These are phyloP conservation scores for Sherardia arvensis DNA, from an alignment of 257 asterid genomes.

Conservation along the genomic window DNA sequence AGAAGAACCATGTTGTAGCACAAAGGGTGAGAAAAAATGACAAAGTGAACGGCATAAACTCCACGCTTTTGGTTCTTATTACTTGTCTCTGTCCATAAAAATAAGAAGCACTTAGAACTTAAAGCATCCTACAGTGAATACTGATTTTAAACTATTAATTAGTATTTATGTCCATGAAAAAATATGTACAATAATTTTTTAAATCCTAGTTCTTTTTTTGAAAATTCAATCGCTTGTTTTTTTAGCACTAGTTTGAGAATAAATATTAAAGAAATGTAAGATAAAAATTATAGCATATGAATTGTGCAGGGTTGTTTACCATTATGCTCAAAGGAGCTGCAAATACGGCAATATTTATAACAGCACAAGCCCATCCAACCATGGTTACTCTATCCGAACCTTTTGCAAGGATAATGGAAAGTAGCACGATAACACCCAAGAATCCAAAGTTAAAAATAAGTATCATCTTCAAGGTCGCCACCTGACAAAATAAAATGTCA, in stretches of 20 bases:
- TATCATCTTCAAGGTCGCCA: conserved; percentile 24
- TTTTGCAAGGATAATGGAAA: conserved; percentile 25
- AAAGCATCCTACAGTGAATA: too few relatives aligned
- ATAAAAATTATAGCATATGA: too few relatives aligned
- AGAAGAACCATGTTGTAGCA: conserved; percentile 63
- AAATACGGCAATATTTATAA: conserved; percentile 52
- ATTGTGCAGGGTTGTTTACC: conserved; percentile 20
- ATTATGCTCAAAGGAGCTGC: conserved; percentile 67
- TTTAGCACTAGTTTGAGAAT: neutral
- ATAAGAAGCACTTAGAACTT: neutral
- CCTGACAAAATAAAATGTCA: conserved; percentile 23
- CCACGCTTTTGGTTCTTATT: conserved; percentile 54
- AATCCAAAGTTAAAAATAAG: conserved; percentile 39
- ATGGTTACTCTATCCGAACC: conserved; percentile 33
- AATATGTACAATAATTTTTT: too few relatives aligned
- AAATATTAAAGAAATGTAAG: too few relatives aligned
- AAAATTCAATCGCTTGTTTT: too few relatives aligned
- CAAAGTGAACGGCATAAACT: conserved; percentile 58
- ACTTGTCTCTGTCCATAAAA: conserved; percentile 36
- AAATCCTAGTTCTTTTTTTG: too few relatives aligned
- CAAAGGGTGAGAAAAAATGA: conserved; percentile 57
- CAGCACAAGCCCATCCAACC: conserved; percentile 69
- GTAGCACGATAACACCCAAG: conserved; percentile 27
- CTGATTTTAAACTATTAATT: too few relatives aligned
- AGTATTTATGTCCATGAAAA: too few relatives aligned